A percentile compares a stretch with the other conserved stretches of the same genome.
These are phyloP conservation scores for Penicillium sp. DNA, from an alignment of 2,329 filamentous ascomycete species.

Conservation along the genomic window DNA sequence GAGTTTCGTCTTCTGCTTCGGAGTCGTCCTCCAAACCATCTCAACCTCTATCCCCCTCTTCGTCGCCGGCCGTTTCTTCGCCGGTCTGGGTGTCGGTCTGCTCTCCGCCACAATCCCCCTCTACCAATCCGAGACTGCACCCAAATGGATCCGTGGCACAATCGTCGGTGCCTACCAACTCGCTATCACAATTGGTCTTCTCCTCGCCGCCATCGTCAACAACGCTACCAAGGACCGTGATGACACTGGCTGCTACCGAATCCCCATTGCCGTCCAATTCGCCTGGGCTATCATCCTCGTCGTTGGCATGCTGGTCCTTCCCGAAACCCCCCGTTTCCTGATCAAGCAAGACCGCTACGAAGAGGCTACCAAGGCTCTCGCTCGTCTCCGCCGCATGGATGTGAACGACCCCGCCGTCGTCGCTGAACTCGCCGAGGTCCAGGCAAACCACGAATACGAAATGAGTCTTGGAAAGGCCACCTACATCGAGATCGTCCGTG, in stretches of 20 bases:
- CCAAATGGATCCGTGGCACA: slow-evolving; percentile 70
- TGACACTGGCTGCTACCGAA: slow-evolving; percentile 68
- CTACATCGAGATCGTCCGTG: slow-evolving; percentile 17
- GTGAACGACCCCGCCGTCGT: slow-evolving; percentile 67
- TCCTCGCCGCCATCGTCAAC: slow-evolving; percentile 69
- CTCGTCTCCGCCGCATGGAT: slow-evolving; percentile 66
- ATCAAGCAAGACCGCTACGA: slow-evolving; percentile 72
- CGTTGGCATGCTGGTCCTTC: slow-evolving; percentile 68
- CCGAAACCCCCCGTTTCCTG: slow-evolving; percentile 78
- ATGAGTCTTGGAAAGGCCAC: slow-evolving; percentile 30
- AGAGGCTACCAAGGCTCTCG: slow-evolving; percentile 59
- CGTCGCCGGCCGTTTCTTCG: slow-evolving; percentile 51
- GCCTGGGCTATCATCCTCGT: slow-evolving; percentile 75
- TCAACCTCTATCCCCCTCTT: slow-evolving; percentile 30
- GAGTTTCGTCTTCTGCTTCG: slow-evolving; percentile 32
- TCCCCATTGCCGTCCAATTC: slow-evolving; percentile 76
- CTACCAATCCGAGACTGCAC: slow-evolving; percentile 77
- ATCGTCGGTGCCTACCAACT: slow-evolving; percentile 77
- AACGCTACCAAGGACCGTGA: slow-evolving; percentile 63
- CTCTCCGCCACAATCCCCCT: slow-evolving; percentile 61
- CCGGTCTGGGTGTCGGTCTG: slow-evolving; percentile 65
- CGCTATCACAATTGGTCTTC: slow-evolving; percentile 72
- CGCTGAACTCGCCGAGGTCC: slow-evolving; percentile 74
- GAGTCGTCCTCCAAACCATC: slow-evolving; percentile 34
- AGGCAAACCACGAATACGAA: slow-evolving; percentile 85